Percentiles rank a stretch among this genome's conserved stretches.
Evolutionary conservation across 1,139 yeast species (phyloP).

Genomic region (Saccharomyces hybrid): DNA sequence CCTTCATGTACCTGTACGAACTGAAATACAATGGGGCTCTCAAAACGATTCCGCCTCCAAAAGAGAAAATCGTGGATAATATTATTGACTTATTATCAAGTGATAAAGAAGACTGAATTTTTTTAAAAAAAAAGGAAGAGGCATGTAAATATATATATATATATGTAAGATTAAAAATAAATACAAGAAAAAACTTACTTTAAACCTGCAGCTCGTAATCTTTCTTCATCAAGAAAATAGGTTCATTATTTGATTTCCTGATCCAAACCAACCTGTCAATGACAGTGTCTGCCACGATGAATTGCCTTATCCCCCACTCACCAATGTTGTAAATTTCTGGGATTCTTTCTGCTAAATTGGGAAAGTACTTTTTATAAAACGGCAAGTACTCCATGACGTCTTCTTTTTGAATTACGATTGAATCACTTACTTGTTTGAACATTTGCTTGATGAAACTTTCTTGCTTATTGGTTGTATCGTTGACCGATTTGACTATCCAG

Average conservation of each 20-base stretch:
- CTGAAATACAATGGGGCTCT: conserved; percentile 3
- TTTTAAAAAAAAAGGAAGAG: background rate
- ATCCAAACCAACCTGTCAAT: conserved; percentile 52
- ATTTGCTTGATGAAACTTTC: conserved; percentile 40
- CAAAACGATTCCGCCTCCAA: conserved; percentile 6
- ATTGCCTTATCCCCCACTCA: conserved; percentile 53
- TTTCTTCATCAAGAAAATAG: conserved; percentile 35
- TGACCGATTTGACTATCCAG: conserved; percentile 55
- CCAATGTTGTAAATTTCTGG: conserved; percentile 59
- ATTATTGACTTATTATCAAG: background rate
- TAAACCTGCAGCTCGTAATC: background rate
- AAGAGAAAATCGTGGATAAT: conserved; percentile 1
- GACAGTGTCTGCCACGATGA: conserved; percentile 53
- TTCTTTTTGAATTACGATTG: conserved; percentile 37
- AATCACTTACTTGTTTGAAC: conserved; percentile 38
- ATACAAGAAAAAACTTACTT: background rate
- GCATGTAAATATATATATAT: background rate
- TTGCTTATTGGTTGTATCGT: conserved; percentile 33
- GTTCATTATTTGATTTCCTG: conserved; percentile 53
- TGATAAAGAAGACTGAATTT: background rate
- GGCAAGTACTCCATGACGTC: conserved; percentile 51
- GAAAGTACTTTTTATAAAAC: conserved; percentile 50
- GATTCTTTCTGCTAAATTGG: conserved; percentile 43
- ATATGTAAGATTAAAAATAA: background rate
- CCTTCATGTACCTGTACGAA: conserved; percentile 17